These are phyloP conservation scores for Mortierella sp. DNA, from an alignment of 371 early-diverging fungal species.

Conservation along the genomic window DNA sequence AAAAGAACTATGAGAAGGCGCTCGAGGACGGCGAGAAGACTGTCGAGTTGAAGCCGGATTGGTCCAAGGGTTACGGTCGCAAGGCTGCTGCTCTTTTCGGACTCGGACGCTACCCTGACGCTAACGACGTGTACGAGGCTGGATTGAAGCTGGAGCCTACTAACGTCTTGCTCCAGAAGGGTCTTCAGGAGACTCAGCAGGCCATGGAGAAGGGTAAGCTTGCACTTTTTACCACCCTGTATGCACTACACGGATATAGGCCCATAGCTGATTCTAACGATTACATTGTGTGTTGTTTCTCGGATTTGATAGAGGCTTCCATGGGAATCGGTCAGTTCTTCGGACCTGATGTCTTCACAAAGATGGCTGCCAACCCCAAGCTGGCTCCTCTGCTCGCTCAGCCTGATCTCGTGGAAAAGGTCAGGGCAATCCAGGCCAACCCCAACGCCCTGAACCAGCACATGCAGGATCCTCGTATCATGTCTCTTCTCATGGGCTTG, in stretches of 20 bases:
- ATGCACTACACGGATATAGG: too few species aligned
- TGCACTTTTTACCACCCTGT: too few species aligned
- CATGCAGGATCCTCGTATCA: conserved; percentile 78
- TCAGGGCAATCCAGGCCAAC: conserved; percentile 75
- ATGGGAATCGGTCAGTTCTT: conserved; percentile 63
- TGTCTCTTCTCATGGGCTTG: conserved; percentile 75
- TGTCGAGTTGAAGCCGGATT: conserved; percentile 79
- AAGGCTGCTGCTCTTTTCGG: conserved; percentile 89
- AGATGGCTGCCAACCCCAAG: conserved; percentile 85
- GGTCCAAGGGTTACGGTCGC: conserved; percentile 92
- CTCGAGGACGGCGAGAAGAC: conserved; percentile 87
- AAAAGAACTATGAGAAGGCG: conserved; percentile 79
- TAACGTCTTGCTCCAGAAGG: conserved; percentile 77
- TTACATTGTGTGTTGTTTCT: not conserved
- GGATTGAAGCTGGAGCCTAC: conserved; percentile 83
- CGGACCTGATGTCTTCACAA: conserved; percentile 73
- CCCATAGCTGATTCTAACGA: too few species aligned
- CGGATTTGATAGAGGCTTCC: conserved; percentile 49
- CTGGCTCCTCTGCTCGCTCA: conserved; percentile 74
- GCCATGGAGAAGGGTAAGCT: conserved; percentile 56
- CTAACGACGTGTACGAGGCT: conserved; percentile 76
- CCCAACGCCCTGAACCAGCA: conserved; percentile 62
- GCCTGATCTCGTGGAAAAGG: conserved; percentile 75
- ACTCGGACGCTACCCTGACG: conserved; percentile 70
- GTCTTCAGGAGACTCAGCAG: conserved; percentile 74